phyloP scores from a whole-genome alignment of 2,329 filamentous ascomycete genomes.

The Talaromyces marneffei region DNA sequence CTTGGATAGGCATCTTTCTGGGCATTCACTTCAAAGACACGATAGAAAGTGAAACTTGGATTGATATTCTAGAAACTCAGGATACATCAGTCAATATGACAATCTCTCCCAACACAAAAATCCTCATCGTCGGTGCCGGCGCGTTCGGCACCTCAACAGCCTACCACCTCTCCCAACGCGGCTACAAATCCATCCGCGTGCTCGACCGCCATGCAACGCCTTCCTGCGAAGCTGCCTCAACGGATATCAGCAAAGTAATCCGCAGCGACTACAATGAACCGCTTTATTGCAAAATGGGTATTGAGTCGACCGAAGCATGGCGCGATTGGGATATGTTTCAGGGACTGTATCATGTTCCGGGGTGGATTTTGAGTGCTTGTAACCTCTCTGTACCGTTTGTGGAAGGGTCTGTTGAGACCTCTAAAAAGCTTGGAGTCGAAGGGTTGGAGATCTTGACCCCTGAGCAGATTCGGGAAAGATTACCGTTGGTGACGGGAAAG shows the following conservation, averaged over 20 bases:
- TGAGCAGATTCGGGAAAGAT: conserved; percentile 48
- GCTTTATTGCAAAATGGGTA: conserved; percentile 58
- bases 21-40: not conserved
- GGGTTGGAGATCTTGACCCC: conserved; percentile 8
- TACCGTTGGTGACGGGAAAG: conserved; percentile 23
- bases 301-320: conserved; percentile 62
- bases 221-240: conserved; percentile 56
- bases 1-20: not conserved
- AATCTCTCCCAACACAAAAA: conserved; percentile 15
- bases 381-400: conserved; percentile 12
- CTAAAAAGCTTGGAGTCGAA: not conserved
- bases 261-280: conserved; percentile 63
- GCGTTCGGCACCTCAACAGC: conserved; percentile 62
- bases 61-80: too few relatives aligned
- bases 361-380: conserved; percentile 48
- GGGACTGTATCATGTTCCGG: conserved; percentile 52
- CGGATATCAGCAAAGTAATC: conserved; percentile 69
- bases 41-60: too few relatives aligned
- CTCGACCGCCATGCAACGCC: conserved; percentile 52
- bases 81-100: not conserved
- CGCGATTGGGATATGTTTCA: conserved; percentile 44
- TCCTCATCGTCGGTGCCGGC: conserved; percentile 58
- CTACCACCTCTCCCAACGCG: conserved; percentile 53
- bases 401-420: conserved; percentile 8
- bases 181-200: conserved; percentile 48